phyloP scores from a whole-genome alignment of 2,329 filamentous ascomycete genomes.

The Fusarium pseudocircinatum region DNA sequence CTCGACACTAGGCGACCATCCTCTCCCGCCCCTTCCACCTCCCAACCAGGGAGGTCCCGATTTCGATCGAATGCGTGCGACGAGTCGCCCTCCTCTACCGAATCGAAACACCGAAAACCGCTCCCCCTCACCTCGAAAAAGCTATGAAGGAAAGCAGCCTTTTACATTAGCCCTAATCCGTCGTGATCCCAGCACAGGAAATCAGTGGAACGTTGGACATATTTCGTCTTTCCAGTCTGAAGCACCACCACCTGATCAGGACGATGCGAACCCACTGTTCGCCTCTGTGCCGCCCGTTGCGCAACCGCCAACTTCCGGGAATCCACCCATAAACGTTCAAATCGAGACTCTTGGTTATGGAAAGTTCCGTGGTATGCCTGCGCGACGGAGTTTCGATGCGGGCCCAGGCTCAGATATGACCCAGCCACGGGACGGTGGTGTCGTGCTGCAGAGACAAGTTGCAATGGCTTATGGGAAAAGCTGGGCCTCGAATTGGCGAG shows the following conservation, averaged over 20 bases:
- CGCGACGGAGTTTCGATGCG: constrained; percentile 49
- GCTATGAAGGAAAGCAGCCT: constrained; percentile 49
- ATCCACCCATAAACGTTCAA: constrained; percentile 60
- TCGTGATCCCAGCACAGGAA: constrained; percentile 73
- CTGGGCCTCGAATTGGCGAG: constrained; percentile 57
- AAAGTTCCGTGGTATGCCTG: constrained; percentile 64
- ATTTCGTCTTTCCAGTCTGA: constrained; percentile 66
- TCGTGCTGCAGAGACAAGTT: constrained; percentile 64
- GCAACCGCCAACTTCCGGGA: constrained; percentile 18
- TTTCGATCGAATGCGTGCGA: constrained; percentile 21
- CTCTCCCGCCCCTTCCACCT: constrained; percentile 21
- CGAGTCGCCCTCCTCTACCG: background rate
- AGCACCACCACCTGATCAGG: constrained; percentile 36
- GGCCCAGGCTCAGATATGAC: constrained; percentile 27
- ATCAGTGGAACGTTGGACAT: constrained; percentile 80
- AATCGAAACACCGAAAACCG: constrained; percentile 19
- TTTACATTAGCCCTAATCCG: constrained; percentile 74
- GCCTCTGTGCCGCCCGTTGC: constrained; percentile 35
- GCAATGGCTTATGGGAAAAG: constrained; percentile 66
- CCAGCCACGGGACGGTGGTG: constrained; percentile 30
- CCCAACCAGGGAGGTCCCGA: constrained; percentile 8
- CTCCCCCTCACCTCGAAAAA: constrained; percentile 53
- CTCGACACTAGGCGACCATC: background rate
- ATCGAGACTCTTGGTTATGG: constrained; percentile 66
- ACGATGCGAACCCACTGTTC: constrained; percentile 38